Evolutionary conservation across 495 filamentous ascomycete genomes (phyloP).

Genomic region (Tuber aestivum): DNA sequence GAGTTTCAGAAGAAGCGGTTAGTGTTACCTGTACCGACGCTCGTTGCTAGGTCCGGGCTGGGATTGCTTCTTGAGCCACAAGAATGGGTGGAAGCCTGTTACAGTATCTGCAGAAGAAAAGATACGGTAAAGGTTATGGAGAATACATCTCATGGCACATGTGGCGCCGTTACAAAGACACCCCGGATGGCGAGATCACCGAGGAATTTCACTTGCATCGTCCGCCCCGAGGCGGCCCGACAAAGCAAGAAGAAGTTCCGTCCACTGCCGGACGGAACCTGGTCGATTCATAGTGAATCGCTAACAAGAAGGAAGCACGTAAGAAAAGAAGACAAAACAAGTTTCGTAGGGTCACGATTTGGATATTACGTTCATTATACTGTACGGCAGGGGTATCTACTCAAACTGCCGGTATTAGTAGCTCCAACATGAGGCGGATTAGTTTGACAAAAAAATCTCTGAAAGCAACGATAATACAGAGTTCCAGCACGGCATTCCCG

Average conservation of each 20-base stretch:
- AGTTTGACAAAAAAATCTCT: too few species aligned
- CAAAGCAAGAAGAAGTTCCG: background rate
- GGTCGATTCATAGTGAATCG: background rate
- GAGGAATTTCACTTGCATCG: background rate
- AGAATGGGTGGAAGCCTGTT: background rate
- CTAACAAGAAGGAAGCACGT: background rate
- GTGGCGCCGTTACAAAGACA: background rate
- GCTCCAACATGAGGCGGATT: too few species aligned
- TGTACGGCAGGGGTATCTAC: background rate
- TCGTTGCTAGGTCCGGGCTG: background rate
- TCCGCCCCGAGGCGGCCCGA: background rate
- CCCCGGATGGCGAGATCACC: background rate
- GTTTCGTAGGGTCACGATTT: background rate
- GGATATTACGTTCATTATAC: background rate
- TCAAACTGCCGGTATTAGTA: background rate
- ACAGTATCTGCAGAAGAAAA: background rate
- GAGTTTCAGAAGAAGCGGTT: constrained; percentile 5
- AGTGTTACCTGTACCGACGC: background rate
- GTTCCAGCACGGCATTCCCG: background rate
- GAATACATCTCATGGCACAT: background rate
- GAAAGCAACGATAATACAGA: too few species aligned
- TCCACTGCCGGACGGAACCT: background rate
- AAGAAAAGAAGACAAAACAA: background rate
- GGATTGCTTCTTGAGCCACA: background rate
- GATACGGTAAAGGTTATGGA: background rate